Evolutionary conservation across 768 basidiomycete species (phyloP), one percentile per base, ranked within the genome.

Genomic region (Calocybe gangraenosa): DNA sequence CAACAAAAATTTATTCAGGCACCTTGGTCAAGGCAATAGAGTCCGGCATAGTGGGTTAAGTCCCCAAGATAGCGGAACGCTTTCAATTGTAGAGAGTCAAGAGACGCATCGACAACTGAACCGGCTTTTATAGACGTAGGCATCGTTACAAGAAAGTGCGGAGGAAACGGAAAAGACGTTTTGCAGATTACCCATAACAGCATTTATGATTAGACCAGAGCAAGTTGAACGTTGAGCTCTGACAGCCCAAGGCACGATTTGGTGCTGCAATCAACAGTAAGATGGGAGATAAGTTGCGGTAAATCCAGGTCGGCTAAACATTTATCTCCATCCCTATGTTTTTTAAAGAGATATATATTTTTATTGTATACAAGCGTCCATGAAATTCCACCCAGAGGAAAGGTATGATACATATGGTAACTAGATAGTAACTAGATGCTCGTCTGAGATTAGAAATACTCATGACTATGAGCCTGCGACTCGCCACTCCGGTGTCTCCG

Each of bases 391-490:
- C 5, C 25, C 25, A 28, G 25, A 11, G 11, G 5, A 28, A 11
- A 28, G 25, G 25, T 28, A 6, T 11, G 25, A 28, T 28, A 28
- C 39, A 42, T 20, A 34, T 42, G 31, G 8, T 23, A 11, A 43
- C 8, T 30, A 15, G 1, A 8, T 8, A 25, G 2, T 13, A 40
- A 40, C 14, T 17, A n/a, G 10, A 18, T 28, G 22, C 7, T n/a
- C n/a, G n/a, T n/a, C n/a, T n/a, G n/a, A 20, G 5, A 7, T 60
- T 52, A 64, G 46, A 61, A 62, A 49, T 54, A 60, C 35, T 65
- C 63, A 20, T 55, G 48, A 30, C 43, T 36, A 55, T 57, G 60
- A 28, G n/a, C n/a, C n/a, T 28, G 25, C 19, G 50, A 37, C 36
- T 58, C 57, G 18, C 58, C 46, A 33, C 47, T 34, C 28, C 53